Percentiles rank a stretch among this genome's conserved stretches.
These are phyloP conservation scores for Fraxinus baroniana DNA, from an alignment of 305 asterid genomes.

Conservation along the genomic window DNA sequence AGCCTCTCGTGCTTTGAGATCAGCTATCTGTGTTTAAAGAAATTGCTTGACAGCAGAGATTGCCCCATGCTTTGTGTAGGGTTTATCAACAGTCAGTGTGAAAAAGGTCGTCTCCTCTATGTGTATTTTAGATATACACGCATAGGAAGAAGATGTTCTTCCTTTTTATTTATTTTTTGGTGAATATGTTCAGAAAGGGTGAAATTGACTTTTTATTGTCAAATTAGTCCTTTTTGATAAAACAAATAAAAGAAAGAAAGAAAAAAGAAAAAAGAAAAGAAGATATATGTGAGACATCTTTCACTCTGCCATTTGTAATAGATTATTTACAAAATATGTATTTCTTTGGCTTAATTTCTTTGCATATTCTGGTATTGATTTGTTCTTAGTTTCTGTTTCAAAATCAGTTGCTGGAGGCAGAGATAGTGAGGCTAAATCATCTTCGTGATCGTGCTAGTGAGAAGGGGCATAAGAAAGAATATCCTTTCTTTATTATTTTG, in stretches of 20 bases:
- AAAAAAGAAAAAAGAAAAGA: background rate
- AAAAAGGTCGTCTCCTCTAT: background rate
- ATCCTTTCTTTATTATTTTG: slow-evolving; percentile 56
- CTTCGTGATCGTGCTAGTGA: slow-evolving; percentile 89
- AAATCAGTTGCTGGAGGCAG: slow-evolving; percentile 71
- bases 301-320: background rate
- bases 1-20: background rate
- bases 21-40: background rate
- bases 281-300: background rate
- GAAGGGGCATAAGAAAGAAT: slow-evolving; percentile 84
- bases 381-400: slow-evolving; percentile 17
- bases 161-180: background rate
- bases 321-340: background rate
- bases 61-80: background rate
- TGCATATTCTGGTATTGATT: slow-evolving; percentile 31
- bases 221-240: background rate
- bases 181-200: background rate
- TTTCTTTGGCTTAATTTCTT: slow-evolving; percentile 1
- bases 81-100: background rate
- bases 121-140: background rate
- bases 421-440: slow-evolving; percentile 68
- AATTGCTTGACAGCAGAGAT: background rate
- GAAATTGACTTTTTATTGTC: background rate
- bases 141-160: background rate
- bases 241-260: background rate